Conservation (phyloP, 306 rosid genomes). For the Fagus sylvatica region DNA sequence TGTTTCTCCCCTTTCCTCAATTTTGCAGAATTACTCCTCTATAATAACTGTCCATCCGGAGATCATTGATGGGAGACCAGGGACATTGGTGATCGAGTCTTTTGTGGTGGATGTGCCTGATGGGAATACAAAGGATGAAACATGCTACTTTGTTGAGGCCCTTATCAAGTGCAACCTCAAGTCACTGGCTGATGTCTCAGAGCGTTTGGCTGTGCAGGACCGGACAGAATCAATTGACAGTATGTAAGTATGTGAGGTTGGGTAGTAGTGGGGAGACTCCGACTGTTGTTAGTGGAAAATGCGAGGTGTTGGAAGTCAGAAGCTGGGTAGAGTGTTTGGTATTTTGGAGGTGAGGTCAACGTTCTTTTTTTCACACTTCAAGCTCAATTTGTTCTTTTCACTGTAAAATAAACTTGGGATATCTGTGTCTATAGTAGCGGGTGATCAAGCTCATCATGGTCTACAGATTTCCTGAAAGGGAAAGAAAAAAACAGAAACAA, state of each 20-base stretch:
- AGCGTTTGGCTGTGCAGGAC: constrained; percentile 88
- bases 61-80: constrained; percentile 86
- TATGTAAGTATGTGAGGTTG: constrained; percentile 91
- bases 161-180: constrained; percentile 94
- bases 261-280: constrained; percentile 32
- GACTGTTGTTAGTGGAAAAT: constrained; percentile 45
- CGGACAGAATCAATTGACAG: constrained; percentile 89
- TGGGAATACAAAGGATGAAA: constrained; percentile 94
- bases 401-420: not conserved
- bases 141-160: constrained; percentile 92
- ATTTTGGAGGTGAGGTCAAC: too few species aligned
- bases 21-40: constrained; percentile 87
- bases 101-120: constrained; percentile 97
- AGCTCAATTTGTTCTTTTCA: not conserved
- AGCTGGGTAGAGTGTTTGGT: not conserved
- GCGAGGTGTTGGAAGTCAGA: not conserved
- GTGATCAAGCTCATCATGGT: not conserved
- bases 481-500: not conserved
- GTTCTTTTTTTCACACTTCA: too few species aligned
- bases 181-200: constrained; percentile 89
- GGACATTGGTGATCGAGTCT: constrained; percentile 88
- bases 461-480: not conserved
- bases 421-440: not conserved
- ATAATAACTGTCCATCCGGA: constrained; percentile 85
- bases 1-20: not conserved